Evolutionary conservation across 1,139 yeast species (phyloP).

Genomic region (Ashbya aceris): DNA sequence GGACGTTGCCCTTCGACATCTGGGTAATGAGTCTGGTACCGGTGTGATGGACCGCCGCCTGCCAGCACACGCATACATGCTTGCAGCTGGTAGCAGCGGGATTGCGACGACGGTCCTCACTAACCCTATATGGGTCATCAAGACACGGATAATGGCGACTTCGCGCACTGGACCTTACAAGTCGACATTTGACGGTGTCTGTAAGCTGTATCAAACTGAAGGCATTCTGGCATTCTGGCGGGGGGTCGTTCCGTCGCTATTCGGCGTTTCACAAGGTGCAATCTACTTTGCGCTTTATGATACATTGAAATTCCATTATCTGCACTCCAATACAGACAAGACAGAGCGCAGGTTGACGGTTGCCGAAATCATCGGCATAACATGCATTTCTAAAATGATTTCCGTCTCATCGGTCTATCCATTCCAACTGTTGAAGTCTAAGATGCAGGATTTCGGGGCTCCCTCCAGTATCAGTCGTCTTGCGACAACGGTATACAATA

Average conservation of each 20-base stretch:
- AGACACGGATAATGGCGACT: constrained; percentile 74
- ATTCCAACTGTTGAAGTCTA: constrained; percentile 68
- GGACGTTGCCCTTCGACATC: constrained; percentile 21
- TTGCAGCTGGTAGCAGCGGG: constrained; percentile 63
- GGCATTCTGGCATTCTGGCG: constrained; percentile 71
- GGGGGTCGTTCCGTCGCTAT: constrained; percentile 72
- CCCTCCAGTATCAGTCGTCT: constrained; percentile 39
- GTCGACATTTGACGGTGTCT: constrained; percentile 48
- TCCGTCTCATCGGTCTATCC: constrained; percentile 74
- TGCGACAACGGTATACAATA: constrained; percentile 31
- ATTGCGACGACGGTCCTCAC: constrained; percentile 64
- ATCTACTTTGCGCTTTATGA: constrained; percentile 82
- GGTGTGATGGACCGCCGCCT: constrained; percentile 21
- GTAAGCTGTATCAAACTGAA: constrained; percentile 44
- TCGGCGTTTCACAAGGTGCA: constrained; percentile 84
- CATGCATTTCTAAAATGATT: constrained; percentile 59
- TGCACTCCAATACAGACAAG: constrained; percentile 14
- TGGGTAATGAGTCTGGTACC: not conserved
- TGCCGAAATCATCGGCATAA: constrained; percentile 50
- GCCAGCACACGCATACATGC: constrained; percentile 32
- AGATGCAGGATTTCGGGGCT: constrained; percentile 52
- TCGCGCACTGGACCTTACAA: constrained; percentile 46
- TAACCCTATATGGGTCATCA: constrained; percentile 95
- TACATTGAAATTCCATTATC: constrained; percentile 36
- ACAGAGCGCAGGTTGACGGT: constrained; percentile 34